A percentile compares a stretch with the other conserved stretches of the same genome.
Evolutionary conservation across 192 early-diverging fungal genomes (phyloP).

Genomic region (Coemansia sp.): DNA sequence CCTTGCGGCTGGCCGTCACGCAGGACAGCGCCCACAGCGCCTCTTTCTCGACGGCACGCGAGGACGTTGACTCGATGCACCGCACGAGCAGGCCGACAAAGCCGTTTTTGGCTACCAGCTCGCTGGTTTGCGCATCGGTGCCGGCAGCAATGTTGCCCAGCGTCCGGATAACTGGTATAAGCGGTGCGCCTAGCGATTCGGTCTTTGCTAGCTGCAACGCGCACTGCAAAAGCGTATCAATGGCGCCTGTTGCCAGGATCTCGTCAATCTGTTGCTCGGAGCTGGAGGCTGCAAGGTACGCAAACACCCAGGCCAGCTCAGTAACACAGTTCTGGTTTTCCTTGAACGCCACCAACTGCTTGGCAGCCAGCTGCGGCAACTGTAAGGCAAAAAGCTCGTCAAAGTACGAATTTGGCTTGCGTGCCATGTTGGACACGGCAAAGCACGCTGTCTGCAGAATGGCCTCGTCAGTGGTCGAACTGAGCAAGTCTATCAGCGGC

Average conservation of each 20-base stretch:
- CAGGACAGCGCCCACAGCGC: slow-evolving; percentile 69
- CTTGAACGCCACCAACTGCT: slow-evolving; percentile 41
- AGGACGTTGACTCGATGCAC: slow-evolving; percentile 26
- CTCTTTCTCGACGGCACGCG: slow-evolving; percentile 64
- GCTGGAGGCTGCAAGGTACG: slow-evolving; percentile 58
- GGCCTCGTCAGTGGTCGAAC: slow-evolving; percentile 54
- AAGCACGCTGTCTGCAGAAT: slow-evolving; percentile 69
- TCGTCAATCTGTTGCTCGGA: slow-evolving; percentile 52
- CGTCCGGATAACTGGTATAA: slow-evolving; percentile 62
- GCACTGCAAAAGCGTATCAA: slow-evolving; percentile 18
- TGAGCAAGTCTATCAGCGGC: slow-evolving; percentile 70
- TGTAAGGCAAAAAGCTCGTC: slow-evolving; percentile 53
- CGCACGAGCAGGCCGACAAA: slow-evolving; percentile 50
- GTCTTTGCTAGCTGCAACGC: background rate
- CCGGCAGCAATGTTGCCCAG: slow-evolving; percentile 67
- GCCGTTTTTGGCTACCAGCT: slow-evolving; percentile 40
- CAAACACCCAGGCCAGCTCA: slow-evolving; percentile 67
- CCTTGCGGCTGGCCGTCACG: slow-evolving; percentile 56
- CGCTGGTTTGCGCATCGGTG: slow-evolving; percentile 58
- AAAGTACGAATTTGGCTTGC: slow-evolving; percentile 58
- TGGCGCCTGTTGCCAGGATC: slow-evolving; percentile 35
- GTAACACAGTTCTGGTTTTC: slow-evolving; percentile 54
- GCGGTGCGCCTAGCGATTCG: slow-evolving; percentile 26
- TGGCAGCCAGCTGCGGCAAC: slow-evolving; percentile 47
- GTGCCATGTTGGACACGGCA: slow-evolving; percentile 69